phyloP scores from a whole-genome alignment of 2,329 filamentous ascomycete genomes.

The Bimuria novae-zelandiae region DNA sequence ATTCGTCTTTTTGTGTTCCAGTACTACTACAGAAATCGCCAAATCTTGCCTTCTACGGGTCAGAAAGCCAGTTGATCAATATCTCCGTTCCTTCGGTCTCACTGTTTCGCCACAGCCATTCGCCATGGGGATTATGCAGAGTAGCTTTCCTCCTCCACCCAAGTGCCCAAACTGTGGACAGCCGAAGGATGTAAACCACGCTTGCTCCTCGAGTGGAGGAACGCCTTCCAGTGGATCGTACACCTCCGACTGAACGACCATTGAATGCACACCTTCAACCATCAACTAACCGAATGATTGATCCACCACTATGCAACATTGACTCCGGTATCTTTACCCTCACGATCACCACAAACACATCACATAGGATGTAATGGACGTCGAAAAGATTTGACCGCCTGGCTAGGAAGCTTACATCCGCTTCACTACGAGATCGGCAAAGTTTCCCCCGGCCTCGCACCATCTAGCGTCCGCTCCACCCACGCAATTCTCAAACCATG shows the following conservation, averaged over 20 bases:
- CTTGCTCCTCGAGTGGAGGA: slow-evolving; percentile 16
- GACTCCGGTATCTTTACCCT: background rate
- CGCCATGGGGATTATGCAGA: slow-evolving; percentile 26
- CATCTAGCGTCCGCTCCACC: background rate
- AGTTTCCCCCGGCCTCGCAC: background rate
- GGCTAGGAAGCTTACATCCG: background rate
- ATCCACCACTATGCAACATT: background rate
- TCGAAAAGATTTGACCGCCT: background rate
- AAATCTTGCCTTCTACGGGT: background rate
- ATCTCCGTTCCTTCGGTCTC: background rate
- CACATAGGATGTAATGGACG: background rate
- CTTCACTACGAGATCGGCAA: background rate
- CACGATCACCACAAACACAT: too few relatives aligned
- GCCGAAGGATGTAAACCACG: slow-evolving; percentile 13
- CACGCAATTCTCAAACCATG: background rate
- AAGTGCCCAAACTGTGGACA: slow-evolving; percentile 25
- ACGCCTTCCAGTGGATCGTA: slow-evolving; percentile 18
- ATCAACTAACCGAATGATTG: background rate
- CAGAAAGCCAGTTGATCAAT: background rate
- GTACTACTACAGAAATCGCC: background rate
- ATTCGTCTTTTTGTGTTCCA: background rate
- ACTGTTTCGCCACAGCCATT: background rate
- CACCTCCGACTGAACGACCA: background rate
- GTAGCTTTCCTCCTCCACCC: slow-evolving; percentile 25
- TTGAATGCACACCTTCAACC: background rate